Evolutionary conservation across 2,329 filamentous ascomycete species (phyloP).

Genomic region (Monilinia laxa): DNA sequence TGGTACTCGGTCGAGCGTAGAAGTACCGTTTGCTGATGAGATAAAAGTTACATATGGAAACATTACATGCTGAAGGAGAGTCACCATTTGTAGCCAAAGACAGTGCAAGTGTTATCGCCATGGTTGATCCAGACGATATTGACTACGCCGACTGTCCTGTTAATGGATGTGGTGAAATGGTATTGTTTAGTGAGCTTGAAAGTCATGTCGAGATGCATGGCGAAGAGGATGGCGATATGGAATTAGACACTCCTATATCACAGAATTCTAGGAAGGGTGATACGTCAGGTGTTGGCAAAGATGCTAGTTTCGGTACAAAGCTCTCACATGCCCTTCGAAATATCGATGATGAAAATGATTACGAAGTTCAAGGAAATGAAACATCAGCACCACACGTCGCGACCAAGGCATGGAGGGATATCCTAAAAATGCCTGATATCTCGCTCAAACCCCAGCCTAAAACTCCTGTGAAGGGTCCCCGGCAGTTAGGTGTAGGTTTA

Average conservation of each 20-base stretch:
- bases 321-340: slow-evolving; percentile 29
- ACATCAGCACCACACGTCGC: slow-evolving; percentile 27
- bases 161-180: slow-evolving; percentile 59
- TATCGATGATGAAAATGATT: slow-evolving; percentile 28
- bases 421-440: slow-evolving; percentile 39
- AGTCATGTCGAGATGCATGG: slow-evolving; percentile 59
- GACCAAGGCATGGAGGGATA: slow-evolving; percentile 38
- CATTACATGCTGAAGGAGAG: slow-evolving; percentile 37
- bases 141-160: slow-evolving; percentile 54
- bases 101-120: slow-evolving; percentile 31
- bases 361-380: slow-evolving; percentile 18
- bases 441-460: slow-evolving; percentile 23
- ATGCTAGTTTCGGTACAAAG: slow-evolving; percentile 23
- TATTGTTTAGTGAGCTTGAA: slow-evolving; percentile 53
- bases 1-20: slow-evolving; percentile 21
- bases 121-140: slow-evolving; percentile 37
- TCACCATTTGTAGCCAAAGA: slow-evolving; percentile 39
- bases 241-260: slow-evolving; percentile 21
- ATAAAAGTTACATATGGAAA: slow-evolving; percentile 39
- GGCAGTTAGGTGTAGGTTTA: slow-evolving; percentile 41
- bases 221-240: slow-evolving; percentile 30
- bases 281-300: slow-evolving; percentile 19
- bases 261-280: not conserved
- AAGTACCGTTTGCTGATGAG: slow-evolving; percentile 22
- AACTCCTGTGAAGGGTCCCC: slow-evolving; percentile 20